These are phyloP conservation scores for Porodaedalea pini DNA, from an alignment of 1,284 basidiomycete species.

Conservation along the genomic window DNA sequence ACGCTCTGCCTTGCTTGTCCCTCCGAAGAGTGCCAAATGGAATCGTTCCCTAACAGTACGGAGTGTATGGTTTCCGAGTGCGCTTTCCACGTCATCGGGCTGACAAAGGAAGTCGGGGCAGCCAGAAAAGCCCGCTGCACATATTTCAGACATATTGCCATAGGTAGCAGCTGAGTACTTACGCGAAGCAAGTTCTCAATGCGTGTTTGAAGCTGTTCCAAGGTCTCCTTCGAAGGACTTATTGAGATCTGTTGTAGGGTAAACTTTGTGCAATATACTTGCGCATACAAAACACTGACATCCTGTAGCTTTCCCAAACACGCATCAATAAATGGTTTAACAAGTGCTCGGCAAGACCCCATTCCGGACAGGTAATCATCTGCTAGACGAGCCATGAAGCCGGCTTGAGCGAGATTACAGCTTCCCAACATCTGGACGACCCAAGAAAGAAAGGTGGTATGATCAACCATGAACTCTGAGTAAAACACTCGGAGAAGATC, in stretches of 20 bases:
- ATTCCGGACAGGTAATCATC: slow-evolving; percentile 81
- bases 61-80: slow-evolving; percentile 39
- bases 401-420: slow-evolving; percentile 82
- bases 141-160: too few species aligned
- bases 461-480: slow-evolving; percentile 79
- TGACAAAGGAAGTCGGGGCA: slow-evolving; percentile 69
- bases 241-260: slow-evolving; percentile 44
- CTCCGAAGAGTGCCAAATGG: slow-evolving; percentile 33
- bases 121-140: slow-evolving; percentile 59
- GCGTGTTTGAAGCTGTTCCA: slow-evolving; percentile 53
- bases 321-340: slow-evolving; percentile 63
- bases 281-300: slow-evolving; percentile 37
- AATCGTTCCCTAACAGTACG: slow-evolving; percentile 34
- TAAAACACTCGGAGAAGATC: slow-evolving; percentile 77
- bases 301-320: slow-evolving; percentile 67
- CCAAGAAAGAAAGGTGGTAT: slow-evolving; percentile 79
- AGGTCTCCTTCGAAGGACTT: slow-evolving; percentile 48
- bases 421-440: slow-evolving; percentile 72
- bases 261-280: slow-evolving; percentile 6
- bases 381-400: slow-evolving; percentile 73
- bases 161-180: too few species aligned
- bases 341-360: slow-evolving; percentile 59
- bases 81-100: slow-evolving; percentile 61
- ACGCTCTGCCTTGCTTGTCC: slow-evolving; percentile 41
- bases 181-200: slow-evolving; percentile 61